phyloP scores from a whole-genome alignment of 75 land plant genomes.

The Chamaecyparis obtusa region DNA sequence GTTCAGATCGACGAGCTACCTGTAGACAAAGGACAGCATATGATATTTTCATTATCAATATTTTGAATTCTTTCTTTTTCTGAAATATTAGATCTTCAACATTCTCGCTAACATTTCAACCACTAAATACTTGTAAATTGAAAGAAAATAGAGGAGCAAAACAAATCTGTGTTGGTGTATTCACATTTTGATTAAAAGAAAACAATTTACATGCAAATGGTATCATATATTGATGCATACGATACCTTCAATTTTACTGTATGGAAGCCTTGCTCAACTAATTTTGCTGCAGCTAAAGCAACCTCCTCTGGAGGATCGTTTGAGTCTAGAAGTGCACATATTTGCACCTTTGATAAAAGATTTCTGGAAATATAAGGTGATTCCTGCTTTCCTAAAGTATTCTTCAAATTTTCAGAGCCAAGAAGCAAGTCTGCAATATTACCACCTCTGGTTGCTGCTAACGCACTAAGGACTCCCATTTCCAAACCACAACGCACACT shows the following conservation, averaged over 20 bases:
- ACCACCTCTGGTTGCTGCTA: conserved; percentile 53
- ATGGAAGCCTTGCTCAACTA: conserved; percentile 78
- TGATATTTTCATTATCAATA: neutral
- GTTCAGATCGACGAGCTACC: conserved; percentile 79
- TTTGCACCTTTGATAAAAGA: conserved; percentile 26
- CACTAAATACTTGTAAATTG: neutral
- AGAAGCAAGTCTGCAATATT: conserved; percentile 45
- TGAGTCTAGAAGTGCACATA: conserved; percentile 88
- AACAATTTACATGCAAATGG: neutral
- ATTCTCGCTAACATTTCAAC: neutral
- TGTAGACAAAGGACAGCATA: conserved; percentile 14
- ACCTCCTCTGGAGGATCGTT: conserved; percentile 55
- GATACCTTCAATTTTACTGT: conserved; percentile 83
- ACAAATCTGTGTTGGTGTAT: neutral
- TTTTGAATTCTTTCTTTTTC: neutral
- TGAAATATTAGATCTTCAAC: neutral
- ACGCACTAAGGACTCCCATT: conserved; percentile 85
- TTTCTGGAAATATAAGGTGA: conserved; percentile 3
- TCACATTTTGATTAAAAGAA: neutral
- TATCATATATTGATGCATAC: neutral
- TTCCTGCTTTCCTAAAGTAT: conserved; percentile 1
- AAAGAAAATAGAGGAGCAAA: neutral
- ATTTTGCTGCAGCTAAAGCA: conserved; percentile 51
- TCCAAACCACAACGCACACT: conserved; percentile 98
- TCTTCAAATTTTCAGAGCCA: conserved; percentile 16